A percentile compares a stretch with the other conserved stretches of the same genome.
These are phyloP conservation scores for Pisolithus orientalis DNA, from an alignment of 768 basidiomycete species.

Conservation along the genomic window DNA sequence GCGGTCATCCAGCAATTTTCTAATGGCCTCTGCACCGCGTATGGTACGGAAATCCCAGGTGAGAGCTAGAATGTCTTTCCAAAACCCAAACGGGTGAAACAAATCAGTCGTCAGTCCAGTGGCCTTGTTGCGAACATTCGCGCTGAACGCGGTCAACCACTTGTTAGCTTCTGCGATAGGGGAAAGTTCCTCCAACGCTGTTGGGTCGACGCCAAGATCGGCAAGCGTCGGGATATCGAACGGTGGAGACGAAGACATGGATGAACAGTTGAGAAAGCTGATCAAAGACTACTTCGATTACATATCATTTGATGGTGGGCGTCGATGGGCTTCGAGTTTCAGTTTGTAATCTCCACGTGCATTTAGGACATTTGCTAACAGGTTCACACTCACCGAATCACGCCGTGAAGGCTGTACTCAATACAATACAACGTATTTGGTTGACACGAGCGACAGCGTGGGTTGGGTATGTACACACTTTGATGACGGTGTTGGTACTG, in stretches of 20 bases:
- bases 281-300: neutral
- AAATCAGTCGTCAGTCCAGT: constrained; percentile 1
- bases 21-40: constrained; percentile 31
- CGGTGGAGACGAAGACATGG: neutral
- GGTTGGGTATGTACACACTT: too few species aligned
- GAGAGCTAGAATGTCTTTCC: constrained; percentile 47
- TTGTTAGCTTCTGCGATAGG: constrained; percentile 3
- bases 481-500: too few species aligned
- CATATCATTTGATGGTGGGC: neutral
- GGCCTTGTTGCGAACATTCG: constrained; percentile 2
- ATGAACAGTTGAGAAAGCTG: neutral
- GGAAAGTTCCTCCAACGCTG: constrained; percentile 7
- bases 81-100: constrained; percentile 28
- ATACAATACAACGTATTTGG: too few species aligned
- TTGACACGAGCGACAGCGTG: too few species aligned
- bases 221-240: constrained; percentile 19
- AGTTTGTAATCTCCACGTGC: too few species aligned
- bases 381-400: too few species aligned
- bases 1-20: constrained; percentile 30
- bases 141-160: constrained; percentile 17
- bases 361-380: too few species aligned
- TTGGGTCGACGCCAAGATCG: constrained; percentile 11
- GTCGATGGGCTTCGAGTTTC: too few species aligned
- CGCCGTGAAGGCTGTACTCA: too few species aligned
- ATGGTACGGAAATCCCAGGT: constrained; percentile 53